Base-by-base conservation (phyloP, 2,329 filamentous ascomycete genomes). In the Penicillium frequentans region DNA sequence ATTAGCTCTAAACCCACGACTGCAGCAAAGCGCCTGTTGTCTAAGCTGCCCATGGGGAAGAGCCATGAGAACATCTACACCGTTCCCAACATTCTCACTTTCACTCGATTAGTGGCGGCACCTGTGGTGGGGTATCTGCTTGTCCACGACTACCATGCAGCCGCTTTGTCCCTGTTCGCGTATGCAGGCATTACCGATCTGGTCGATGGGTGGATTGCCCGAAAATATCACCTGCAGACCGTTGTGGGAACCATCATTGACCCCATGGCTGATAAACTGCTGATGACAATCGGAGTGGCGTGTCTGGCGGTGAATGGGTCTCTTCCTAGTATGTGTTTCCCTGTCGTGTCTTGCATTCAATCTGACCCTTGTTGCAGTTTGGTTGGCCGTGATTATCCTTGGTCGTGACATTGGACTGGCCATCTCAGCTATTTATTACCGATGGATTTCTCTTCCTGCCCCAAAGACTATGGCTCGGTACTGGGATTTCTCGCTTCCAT, bases 201-300 rank as follows among this genome's bases (percentile, higher is more conserved):
- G 7, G 83, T 98, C 3, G 95, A 99, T 73, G 95, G 95, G 56
- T 98, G 89, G 83, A 95, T 99, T 67, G 95, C 95, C 26, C 86
- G 95, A 42, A 84, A 83, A 58, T 98, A 90, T 86, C 89, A 93
- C 50, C 83, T 91, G 56, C 90, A 95, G 74, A 98, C 95, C 0
- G 93, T 99, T 1, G 91, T 98, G 10, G 95, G 95, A 54, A 96
- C 91, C 54, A 86, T 99, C 29, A 91, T 99, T 60, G 93, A 96
- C 69, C 95, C 95, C 6, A 95, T 97, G 90, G 95, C 95, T 3
- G 95, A 99, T 76, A 99, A 99, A 79, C 84, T 86, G 9, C 83
- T 99, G 62, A 98, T 99, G 95, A 97, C 93, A 0, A 86, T 96
- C 56, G 77, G 96, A 67, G 96, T 93, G 0, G 87, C 93, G 13